Evolutionary conservation across 2,329 filamentous ascomycete species (phyloP).

Genomic region (Keithomyces neogunnii): DNA sequence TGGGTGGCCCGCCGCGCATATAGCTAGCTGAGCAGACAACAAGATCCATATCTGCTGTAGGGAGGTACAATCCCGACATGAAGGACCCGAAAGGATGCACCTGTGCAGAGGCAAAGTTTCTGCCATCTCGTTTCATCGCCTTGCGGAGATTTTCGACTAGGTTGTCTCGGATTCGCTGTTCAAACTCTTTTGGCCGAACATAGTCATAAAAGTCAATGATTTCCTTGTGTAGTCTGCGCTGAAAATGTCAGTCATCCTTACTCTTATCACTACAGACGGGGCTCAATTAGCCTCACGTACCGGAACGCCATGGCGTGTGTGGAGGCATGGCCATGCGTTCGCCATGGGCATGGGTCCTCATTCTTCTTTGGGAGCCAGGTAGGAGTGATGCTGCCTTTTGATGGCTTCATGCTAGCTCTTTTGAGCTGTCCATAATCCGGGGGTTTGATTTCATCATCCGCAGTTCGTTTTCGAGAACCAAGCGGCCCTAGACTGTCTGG

Average conservation of each 20-base stretch:
- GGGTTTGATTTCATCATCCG: conserved; percentile 57
- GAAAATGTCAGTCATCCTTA: background rate
- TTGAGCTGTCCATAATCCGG: conserved; percentile 44
- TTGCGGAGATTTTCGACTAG: conserved; percentile 61
- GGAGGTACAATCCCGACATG: conserved; percentile 65
- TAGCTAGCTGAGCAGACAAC: conserved; percentile 62
- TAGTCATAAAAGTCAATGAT: conserved; percentile 83
- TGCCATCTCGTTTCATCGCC: conserved; percentile 41
- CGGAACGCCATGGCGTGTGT: conserved; percentile 46
- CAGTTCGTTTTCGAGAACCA: conserved; percentile 66
- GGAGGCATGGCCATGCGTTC: conserved; percentile 42
- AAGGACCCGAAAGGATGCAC: conserved; percentile 86
- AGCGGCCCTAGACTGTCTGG: conserved; percentile 35
- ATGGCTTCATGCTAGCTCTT: conserved; percentile 38
- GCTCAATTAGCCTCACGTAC: conserved; percentile 29
- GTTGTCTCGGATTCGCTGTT: conserved; percentile 64
- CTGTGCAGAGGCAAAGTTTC: conserved; percentile 50
- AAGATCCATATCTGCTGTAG: conserved; percentile 85
- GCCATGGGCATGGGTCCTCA: conserved; percentile 55
- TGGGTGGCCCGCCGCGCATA: conserved; percentile 40
- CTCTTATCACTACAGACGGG: background rate
- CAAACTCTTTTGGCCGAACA: conserved; percentile 68
- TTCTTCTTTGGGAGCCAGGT: conserved; percentile 40
- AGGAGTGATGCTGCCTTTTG: conserved; percentile 39
- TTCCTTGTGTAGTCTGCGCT: conserved; percentile 71